A percentile compares a stretch with the other conserved stretches of the same genome.
These are phyloP conservation scores for Bipolaris cookei DNA, from an alignment of 2,329 filamentous ascomycete species.

Conservation along the genomic window DNA sequence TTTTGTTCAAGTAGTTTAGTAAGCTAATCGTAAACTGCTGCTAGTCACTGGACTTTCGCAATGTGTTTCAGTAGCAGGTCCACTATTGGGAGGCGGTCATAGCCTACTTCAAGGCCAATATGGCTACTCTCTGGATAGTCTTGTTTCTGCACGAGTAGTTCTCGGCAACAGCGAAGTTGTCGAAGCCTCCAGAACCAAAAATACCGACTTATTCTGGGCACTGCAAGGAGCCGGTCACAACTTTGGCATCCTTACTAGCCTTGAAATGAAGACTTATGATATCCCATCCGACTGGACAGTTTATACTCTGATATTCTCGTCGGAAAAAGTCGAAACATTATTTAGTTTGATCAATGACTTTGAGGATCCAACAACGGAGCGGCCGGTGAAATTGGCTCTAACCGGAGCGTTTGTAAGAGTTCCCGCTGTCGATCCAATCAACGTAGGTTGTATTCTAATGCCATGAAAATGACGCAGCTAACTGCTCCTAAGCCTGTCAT, in stretches of 20 bases:
- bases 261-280: slow-evolving; percentile 39
- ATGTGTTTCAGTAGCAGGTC: slow-evolving; percentile 59
- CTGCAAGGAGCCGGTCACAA: slow-evolving; percentile 49
- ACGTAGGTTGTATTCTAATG: slow-evolving; percentile 12
- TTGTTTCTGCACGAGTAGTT: slow-evolving; percentile 32
- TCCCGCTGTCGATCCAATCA: slow-evolving; percentile 19
- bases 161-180: slow-evolving; percentile 42
- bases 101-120: slow-evolving; percentile 59
- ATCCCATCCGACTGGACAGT: slow-evolving; percentile 22
- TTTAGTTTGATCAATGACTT: slow-evolving; percentile 40
- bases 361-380: slow-evolving; percentile 4
- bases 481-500: slow-evolving; percentile 18
- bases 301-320: slow-evolving; percentile 19
- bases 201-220: slow-evolving; percentile 51
- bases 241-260: slow-evolving; percentile 48
- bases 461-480: not conserved
- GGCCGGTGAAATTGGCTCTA: slow-evolving; percentile 17
- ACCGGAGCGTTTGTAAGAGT: slow-evolving; percentile 20
- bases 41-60: slow-evolving; percentile 27
- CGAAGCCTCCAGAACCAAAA: slow-evolving; percentile 31
- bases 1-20: no score
- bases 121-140: slow-evolving; percentile 42
- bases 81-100: slow-evolving; percentile 64
- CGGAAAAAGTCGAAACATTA: slow-evolving; percentile 40
- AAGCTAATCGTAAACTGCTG: not conserved